Evolutionary conservation across 805 yeast species (phyloP), one percentile per base, ranked within the genome.

Genomic region (Starmerella geochares): DNA sequence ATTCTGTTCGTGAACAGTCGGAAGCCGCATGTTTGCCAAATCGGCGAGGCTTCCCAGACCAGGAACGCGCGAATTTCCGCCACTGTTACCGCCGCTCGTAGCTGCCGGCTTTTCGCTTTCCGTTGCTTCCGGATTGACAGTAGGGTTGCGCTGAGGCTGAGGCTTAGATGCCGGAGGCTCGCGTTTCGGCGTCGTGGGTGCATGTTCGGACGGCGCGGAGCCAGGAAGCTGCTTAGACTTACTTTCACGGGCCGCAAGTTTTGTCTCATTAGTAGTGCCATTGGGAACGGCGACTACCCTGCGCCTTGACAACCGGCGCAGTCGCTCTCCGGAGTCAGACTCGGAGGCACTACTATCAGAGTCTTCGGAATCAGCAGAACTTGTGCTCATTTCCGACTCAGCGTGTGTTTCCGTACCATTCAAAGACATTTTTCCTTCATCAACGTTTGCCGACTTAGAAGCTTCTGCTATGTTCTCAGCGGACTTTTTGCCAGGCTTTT

Each of bases 301-400:
- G 8, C 44, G 44, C 1, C 44, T 32, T n/a, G 44, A 40, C 4
- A 40, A 23, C 14, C 44, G 44, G 14, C 44, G 44, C n/a, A 25
- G 44, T 9, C 44, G 31, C 44, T 40, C 44, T 3, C 44, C 44
- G 23, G 44, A 27, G 33, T 40, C 44, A 16, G 44, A 40, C 23
- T 40, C 44, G 16, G 44, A 40, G 14, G n/a, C 44, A 27, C 44
- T 40, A n/a, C 44, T 40, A 3, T 27, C 44, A 13, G 31, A 21
- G n/a, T 40, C 33, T 4, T 27, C 44, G 8, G 23, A 13, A 4
- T 13, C 44, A 27, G 44, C 24, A 3, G 32, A 37, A 16, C 20
- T 32, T 5, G 24, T n/a, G 21, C 31, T 38, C n/a, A 23, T 3
- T n/a, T 37, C 29, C 3, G 41, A 37, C 41, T 21, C 29, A 11